These are phyloP conservation scores for Solanum hybrid DNA, from an alignment of 305 asterid genomes.

Conservation along the genomic window DNA sequence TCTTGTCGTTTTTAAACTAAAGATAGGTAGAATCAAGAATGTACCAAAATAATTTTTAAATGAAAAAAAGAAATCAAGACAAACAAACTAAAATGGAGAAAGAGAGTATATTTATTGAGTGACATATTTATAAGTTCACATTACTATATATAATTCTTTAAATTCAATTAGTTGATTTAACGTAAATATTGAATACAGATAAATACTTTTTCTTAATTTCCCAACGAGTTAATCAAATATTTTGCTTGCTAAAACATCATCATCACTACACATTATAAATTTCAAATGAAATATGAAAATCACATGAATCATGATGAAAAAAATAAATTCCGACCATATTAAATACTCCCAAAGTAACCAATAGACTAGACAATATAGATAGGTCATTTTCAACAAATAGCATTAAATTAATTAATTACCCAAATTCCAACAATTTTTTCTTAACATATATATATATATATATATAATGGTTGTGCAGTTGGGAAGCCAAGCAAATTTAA, in stretches of 20 bases:
- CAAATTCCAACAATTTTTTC: background rate
- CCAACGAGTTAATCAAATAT: background rate
- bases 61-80: background rate
- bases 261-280: background rate
- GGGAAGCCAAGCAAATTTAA: background rate
- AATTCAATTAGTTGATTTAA: background rate
- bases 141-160: background rate
- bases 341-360: background rate
- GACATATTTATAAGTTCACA: background rate
- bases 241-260: background rate
- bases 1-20: background rate
- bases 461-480: background rate
- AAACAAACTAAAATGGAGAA: background rate
- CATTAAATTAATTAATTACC: background rate
- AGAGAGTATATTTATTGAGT: background rate
- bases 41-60: background rate
- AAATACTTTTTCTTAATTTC: background rate
- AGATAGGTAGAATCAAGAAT: background rate
- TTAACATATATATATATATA: too few species aligned
- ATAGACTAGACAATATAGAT: background rate
- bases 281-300: background rate
- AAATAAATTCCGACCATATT: background rate
- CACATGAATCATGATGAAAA: background rate
- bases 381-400: background rate
- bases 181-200: background rate